Percentiles rank a stretch among this genome's conserved stretches.
Conservation (phyloP, 2,329 filamentous ascomycete species). For the Cercospora nicotianae region DNA sequence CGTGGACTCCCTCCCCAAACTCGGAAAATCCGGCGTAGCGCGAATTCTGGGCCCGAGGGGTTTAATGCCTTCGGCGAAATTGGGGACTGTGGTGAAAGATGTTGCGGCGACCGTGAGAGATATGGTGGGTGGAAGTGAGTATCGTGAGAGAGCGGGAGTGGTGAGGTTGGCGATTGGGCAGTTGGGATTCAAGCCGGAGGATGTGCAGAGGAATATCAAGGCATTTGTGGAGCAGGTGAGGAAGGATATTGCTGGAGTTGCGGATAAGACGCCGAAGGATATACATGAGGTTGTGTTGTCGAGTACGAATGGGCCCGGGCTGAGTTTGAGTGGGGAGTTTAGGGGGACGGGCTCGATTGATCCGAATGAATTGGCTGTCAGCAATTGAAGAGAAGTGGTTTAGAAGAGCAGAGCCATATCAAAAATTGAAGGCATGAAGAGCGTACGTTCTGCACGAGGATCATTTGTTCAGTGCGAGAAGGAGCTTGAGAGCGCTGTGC, state of each 20-base stretch:
- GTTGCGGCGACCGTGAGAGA: conserved; percentile 73
- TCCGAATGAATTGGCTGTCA: conserved; percentile 39
- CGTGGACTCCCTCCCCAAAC: conserved; percentile 69
- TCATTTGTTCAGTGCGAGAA: neutral
- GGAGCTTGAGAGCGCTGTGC: neutral
- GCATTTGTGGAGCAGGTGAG: conserved; percentile 73
- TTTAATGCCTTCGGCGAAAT: conserved; percentile 87
- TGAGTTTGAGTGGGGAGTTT: conserved; percentile 82
- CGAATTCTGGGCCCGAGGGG: conserved; percentile 83
- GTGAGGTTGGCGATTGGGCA: conserved; percentile 90
- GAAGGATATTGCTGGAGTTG: conserved; percentile 68
- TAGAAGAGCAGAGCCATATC: neutral
- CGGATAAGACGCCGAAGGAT: conserved; percentile 67
- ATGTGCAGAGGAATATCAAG: conserved; percentile 82
- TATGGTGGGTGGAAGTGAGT: conserved; percentile 80
- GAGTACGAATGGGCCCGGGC: conserved; percentile 81
- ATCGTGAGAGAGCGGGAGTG: conserved; percentile 81
- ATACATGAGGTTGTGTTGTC: conserved; percentile 78
- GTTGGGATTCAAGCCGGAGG: conserved; percentile 81
- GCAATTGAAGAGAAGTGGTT: neutral
- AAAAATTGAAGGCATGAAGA: neutral
- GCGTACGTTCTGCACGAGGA: neutral
- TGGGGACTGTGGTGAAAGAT: conserved; percentile 83
- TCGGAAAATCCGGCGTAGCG: conserved; percentile 79
- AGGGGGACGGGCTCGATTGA: conserved; percentile 56